phyloP scores from a whole-genome alignment of 352 stramenopile genomes.

The Pilasporangium apinafurcum region DNA sequence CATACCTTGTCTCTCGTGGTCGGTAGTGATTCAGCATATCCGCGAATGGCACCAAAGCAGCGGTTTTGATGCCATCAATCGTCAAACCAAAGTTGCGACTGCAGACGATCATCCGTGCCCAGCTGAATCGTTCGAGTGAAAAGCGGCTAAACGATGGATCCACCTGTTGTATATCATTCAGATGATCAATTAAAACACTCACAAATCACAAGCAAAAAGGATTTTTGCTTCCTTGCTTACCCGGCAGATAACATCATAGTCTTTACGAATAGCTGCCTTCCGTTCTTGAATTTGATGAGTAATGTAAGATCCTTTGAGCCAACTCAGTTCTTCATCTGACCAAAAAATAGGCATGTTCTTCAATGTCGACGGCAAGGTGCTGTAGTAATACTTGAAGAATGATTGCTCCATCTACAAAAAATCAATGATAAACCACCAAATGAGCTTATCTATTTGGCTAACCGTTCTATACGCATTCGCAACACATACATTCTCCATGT shows the following conservation, averaged over 20 bases:
- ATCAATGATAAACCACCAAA: no score
- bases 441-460: no score
- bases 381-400: slow-evolving; percentile 95
- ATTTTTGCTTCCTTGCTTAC: slow-evolving; percentile 16
- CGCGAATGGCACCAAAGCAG: slow-evolving; percentile 96
- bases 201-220: no score
- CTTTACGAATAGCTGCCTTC: slow-evolving; percentile 93
- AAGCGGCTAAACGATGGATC: slow-evolving; percentile 90
- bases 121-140: slow-evolving; percentile 96
- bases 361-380: slow-evolving; percentile 93
- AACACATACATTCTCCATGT: slow-evolving; percentile 85
- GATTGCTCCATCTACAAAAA: slow-evolving; percentile 53
- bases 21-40: slow-evolving; percentile 99
- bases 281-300: slow-evolving; percentile 94
- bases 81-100: slow-evolving; percentile 98
- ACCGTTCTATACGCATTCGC: neutral
- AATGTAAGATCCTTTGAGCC: slow-evolving; percentile 90
- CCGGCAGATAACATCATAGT: slow-evolving; percentile 96
- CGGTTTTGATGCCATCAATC: slow-evolving; percentile 96
- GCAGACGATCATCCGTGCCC: slow-evolving; percentile 98
- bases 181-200: no score
- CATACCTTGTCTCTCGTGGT: slow-evolving; percentile 96
- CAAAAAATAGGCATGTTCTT: slow-evolving; percentile 99
- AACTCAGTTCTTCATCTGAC: slow-evolving; percentile 90
- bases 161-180: slow-evolving; percentile 39